Conservation (phyloP, 345 rosid species). For the Hypericum perforatum region DNA sequence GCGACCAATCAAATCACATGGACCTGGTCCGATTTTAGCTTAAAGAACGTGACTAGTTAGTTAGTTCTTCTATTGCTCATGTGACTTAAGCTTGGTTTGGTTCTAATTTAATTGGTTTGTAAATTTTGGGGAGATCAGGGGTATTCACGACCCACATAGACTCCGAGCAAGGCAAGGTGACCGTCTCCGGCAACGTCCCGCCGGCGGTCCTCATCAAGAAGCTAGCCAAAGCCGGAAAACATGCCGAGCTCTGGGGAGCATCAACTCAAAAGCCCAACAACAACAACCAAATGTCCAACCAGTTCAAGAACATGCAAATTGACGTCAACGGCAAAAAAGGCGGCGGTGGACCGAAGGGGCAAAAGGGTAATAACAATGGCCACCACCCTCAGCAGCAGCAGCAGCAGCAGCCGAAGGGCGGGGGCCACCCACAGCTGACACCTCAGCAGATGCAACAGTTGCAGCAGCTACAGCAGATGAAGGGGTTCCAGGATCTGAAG, state of each 20-base stretch:
- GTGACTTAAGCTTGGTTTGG: constrained; percentile 2
- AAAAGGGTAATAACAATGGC: neutral
- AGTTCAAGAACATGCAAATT: too few species aligned
- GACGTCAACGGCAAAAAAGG: neutral
- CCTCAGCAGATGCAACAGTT: constrained; percentile 7
- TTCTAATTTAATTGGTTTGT: neutral
- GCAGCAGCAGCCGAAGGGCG: constrained; percentile 13
- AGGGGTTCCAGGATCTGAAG: constrained; percentile 61
- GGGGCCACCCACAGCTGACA: too few species aligned
- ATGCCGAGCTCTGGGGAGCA: constrained; percentile 85
- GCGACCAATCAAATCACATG: too few species aligned
- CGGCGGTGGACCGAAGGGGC: neutral
- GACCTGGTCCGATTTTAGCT: too few species aligned
- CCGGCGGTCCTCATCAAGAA: constrained; percentile 65
- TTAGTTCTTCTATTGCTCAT: too few species aligned
- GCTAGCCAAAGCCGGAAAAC: constrained; percentile 84
- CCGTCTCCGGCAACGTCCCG: constrained; percentile 66
- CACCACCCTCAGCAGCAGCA: constrained; percentile 41
- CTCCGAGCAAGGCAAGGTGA: constrained; percentile 78
- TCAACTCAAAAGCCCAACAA: constrained; percentile 31
- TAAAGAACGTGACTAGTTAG: too few species aligned
- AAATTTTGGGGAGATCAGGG: constrained; percentile 28
- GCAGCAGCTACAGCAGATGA: constrained; percentile 60
- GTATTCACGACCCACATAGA: constrained; percentile 67
- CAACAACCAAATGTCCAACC: constrained; percentile 33